phyloP scores from a whole-genome alignment of 208 protist species.

The Crithidia fasciculata region DNA sequence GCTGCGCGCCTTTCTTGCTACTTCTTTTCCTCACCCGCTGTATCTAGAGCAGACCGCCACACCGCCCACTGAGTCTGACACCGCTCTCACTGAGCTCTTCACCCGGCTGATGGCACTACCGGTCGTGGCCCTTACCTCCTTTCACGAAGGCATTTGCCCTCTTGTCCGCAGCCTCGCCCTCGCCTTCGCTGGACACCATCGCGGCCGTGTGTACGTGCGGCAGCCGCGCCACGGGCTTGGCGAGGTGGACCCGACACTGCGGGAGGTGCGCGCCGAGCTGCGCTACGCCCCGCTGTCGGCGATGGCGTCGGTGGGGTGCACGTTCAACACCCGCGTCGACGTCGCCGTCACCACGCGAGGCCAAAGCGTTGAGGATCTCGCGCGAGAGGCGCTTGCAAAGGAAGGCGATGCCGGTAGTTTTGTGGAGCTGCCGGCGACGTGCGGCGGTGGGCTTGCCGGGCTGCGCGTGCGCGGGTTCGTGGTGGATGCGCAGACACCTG shows the following conservation, averaged over 20 bases:
- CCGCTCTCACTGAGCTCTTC: slow-evolving; percentile 23
- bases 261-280: slow-evolving; percentile 19
- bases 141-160: slow-evolving; percentile 48
- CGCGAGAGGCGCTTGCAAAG: not conserved
- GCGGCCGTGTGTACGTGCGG: slow-evolving; percentile 26
- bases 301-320: slow-evolving; percentile 37
- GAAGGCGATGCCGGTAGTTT: not conserved
- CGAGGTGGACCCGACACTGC: slow-evolving; percentile 25
- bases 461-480: slow-evolving; percentile 42
- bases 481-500: slow-evolving; percentile 35
- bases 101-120: slow-evolving; percentile 54
- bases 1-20: slow-evolving; percentile 33
- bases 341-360: not conserved
- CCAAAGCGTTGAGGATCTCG: slow-evolving; percentile 7
- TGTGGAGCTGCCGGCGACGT: slow-evolving; percentile 30
- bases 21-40: slow-evolving; percentile 24
- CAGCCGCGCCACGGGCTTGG: slow-evolving; percentile 11
- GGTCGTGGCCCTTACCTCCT: slow-evolving; percentile 44
- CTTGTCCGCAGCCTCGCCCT: slow-evolving; percentile 57
- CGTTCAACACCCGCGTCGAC: slow-evolving; percentile 13
- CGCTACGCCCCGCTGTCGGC: slow-evolving; percentile 28
- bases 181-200: slow-evolving; percentile 43
- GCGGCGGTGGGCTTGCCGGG: slow-evolving; percentile 11
- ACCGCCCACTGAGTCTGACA: not conserved
- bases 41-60: slow-evolving; percentile 28